Base-by-base conservation (phyloP, 768 basidiomycete genomes). In the Lepiota brunneoincarnata region DNA sequence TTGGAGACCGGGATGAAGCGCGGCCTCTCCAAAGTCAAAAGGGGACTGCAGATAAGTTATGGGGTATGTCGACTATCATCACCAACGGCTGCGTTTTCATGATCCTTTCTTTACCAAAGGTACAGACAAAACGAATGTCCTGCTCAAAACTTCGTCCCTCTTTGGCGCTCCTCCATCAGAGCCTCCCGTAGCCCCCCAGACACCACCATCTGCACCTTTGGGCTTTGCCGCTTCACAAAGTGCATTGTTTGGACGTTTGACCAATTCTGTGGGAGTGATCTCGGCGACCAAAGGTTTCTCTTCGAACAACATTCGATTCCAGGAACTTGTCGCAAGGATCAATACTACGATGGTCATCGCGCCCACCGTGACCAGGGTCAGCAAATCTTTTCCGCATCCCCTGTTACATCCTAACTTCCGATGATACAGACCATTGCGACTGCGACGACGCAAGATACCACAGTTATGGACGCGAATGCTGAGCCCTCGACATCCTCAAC, bases 321-420 rank as follows among this genome's bases (percentile, higher is more conserved):
- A 72, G 28, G 79, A 80, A 17, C 69, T 89, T 14, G 74, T 87
- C 21, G 68, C 76, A n/a, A 81, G 75, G 56, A 90, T 92, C 48
- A 87, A 91, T 62, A 76, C 78, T 49, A 77, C 80, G 17, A 72
- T 92, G 21, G 75, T 80, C 4, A 75, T 89, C 60, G 76, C 77
- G 12, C 87, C 88, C 6, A 67, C 75, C 3, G 64, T 76, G 34
- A 77, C 82, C 15, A 70, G 73, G 63, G 78, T 80, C 60, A 40
- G 63, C 38, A 36, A 34, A 20, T 6, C 41, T 10, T 28, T 17
- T 49, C 42, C 41, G 21, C 47, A 46, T 38, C 18, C 20, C 42
- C 26, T 20, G n/a, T 40, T 37, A 20, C 37, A 26, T 2, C n/a
- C 3, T 17, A 38, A 17, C 7, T 12, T 11, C 54, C 37, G 6